Evolutionary conservation across 2,329 filamentous ascomycete genomes (phyloP), one percentile per base, ranked within the genome.

Genomic region (Colletotrichum limetticola): DNA sequence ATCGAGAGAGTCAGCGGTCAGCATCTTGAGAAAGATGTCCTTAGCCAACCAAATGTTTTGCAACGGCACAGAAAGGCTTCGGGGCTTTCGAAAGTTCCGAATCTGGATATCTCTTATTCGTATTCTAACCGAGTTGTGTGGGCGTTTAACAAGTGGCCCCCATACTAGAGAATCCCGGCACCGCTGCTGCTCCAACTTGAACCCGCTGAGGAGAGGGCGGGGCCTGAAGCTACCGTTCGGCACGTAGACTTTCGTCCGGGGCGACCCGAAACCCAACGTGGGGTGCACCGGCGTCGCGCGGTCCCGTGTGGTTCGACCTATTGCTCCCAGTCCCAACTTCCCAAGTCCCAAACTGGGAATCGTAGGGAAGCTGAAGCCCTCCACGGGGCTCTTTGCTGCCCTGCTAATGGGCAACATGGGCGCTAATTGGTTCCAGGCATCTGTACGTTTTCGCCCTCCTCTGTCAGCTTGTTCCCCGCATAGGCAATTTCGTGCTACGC

Each of bases 201-300:
- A 35, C 32, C 32, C 32, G 32, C 32, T 35, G 32, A 14, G 24
- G 32, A 14, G 5, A 22, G 6, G 6, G 22, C 24, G n/a, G 22
- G 26, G 28, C 42, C 14, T 5, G 14, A 63, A 22, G 35, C 11
- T 8, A 58, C 16, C 9, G 24, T 37, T 16, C 46, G 30, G 28
- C 61, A n/a, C 12, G 61, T 55, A 26, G n/a, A 35, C 61, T 35
- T 64, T 64, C 46, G 65, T 58, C 65, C 57, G 57, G 57, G 58
- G 49, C 26, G 57, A 68, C 65, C 65, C 68, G 35, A 71, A 62
- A 58, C 68, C 42, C 28, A 71, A 26, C 24, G 56, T 55, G 65
- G 66, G 57, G 65, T 53, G 57, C 24, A 46, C 46, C 60, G n/a
- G 28, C 42, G 42, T 49, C 19, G 57, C 68, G 57, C 56, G 49